Evolutionary conservation across 106 monocot species (phyloP).

Genomic region (Triglochin maritima): DNA sequence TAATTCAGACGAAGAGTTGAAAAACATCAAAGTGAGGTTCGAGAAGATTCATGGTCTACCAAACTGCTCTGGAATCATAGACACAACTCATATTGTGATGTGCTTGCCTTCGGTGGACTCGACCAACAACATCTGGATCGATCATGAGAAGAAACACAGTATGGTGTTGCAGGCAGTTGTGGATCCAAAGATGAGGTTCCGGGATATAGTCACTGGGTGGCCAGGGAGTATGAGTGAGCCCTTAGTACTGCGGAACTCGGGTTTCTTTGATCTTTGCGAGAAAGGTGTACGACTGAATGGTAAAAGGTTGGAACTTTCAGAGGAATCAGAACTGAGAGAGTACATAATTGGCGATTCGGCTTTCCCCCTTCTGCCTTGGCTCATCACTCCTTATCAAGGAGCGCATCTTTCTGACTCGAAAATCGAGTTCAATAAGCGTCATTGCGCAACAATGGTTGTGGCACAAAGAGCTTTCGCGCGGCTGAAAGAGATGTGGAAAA

Average conservation of each 20-base stretch:
- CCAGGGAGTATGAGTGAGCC: conserved; percentile 69
- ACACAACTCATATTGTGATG: conserved; percentile 67
- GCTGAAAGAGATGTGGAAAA: conserved; percentile 77
- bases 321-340: conserved; percentile 45
- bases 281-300: conserved; percentile 43
- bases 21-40: conserved; percentile 37
- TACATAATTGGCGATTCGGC: conserved; percentile 59
- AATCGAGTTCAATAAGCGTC: conserved; percentile 62
- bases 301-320: conserved; percentile 21
- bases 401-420: conserved; percentile 28
- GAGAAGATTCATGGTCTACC: conserved; percentile 49
- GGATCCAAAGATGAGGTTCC: conserved; percentile 49
- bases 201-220: conserved; percentile 76
- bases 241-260: conserved; percentile 46
- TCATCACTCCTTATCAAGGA: conserved; percentile 68
- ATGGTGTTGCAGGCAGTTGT: conserved; percentile 64
- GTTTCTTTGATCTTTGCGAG: conserved; percentile 67
- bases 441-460: conserved; percentile 44
- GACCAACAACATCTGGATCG: conserved; percentile 47
- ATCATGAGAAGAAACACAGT: conserved; percentile 49
- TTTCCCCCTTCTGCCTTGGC: conserved; percentile 80
- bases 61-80: conserved; percentile 73
- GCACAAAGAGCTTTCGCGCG: conserved; percentile 62
- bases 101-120: conserved; percentile 43
- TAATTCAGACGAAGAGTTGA: conserved; percentile 26